Base-by-base conservation (phyloP, 2,329 filamentous ascomycete species). In the Venturia aucupariae region DNA sequence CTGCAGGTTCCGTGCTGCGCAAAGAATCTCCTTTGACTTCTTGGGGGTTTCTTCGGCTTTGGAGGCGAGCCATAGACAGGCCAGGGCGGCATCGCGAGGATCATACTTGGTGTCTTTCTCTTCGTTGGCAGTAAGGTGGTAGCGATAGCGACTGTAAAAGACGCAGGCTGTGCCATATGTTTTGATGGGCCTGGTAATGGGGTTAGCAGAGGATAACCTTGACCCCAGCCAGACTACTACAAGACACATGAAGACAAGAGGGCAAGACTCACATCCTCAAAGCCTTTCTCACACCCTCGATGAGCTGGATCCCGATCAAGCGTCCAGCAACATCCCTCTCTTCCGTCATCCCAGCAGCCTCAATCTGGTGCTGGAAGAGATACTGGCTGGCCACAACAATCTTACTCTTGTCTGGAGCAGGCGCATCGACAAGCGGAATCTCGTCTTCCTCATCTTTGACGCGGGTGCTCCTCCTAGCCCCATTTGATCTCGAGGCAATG, bases 1-100 rank as follows among this genome's bases (percentile, higher is more conserved):
- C 76, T 92, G 94, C 44, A 96, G 79, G 72, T 96, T 97, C 76
- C 93, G 91, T 30, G 90, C 88, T 0, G 92, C 92, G 65, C 91
- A 95, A 19, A 97, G 81, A 67, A 99, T 95, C 68, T 99, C 94
- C 65, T 85, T 86, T 3, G 91, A 96, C 79, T 97, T 97, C 78
- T 99, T 99, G 69, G 97, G 84, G 0, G 94, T 99, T 75, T 99
- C 94, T 76, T 99, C 94, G 57, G 95, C 92, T 78, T 99, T 99
- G 81, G 93, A 97, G 2, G 92, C 92, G 2, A 92, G 90, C 72
- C 97, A 93, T 10, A 99, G 80, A 30, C 91, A 89, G 0, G 94
- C 91, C 7, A 94, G 85, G 0, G 93, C 91, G 1, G 91, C 92
- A 73, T 97, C 93, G 27, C 54, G 35, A 35, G 44, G 59, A 24